phyloP scores from a whole-genome alignment of 441 rosid genomes.

The Iberis amara region DNA sequence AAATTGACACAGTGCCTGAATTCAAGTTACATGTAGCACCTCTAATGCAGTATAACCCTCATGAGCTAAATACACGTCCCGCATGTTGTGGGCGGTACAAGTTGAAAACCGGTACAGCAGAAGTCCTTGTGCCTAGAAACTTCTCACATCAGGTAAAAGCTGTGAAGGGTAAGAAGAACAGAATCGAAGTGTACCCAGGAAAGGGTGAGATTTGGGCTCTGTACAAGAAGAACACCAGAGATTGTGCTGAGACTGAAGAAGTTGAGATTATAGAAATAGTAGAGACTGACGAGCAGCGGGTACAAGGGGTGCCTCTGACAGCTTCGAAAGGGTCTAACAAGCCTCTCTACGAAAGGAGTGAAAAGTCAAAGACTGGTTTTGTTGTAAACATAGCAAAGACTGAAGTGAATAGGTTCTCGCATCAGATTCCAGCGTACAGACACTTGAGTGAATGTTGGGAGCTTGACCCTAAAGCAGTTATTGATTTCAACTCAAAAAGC shows the following conservation, averaged over 20 bases:
- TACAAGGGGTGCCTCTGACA: constrained; percentile 25
- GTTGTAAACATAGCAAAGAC: constrained; percentile 22
- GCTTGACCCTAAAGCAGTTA: constrained; percentile 40
- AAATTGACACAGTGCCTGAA: constrained; percentile 28
- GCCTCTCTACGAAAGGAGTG: constrained; percentile 31
- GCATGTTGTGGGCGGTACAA: constrained; percentile 39
- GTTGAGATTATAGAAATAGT: constrained; percentile 36
- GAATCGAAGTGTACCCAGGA: constrained; percentile 28
- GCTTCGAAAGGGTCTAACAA: constrained; percentile 18
- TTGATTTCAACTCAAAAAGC: constrained; percentile 16
- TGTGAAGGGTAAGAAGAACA: constrained; percentile 6
- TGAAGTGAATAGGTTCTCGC: constrained; percentile 37
- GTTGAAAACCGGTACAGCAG: constrained; percentile 29
- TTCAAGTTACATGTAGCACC: constrained; percentile 34
- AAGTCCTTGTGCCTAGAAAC: constrained; percentile 21
- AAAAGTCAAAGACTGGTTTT: constrained; percentile 24
- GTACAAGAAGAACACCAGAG: constrained; percentile 27
- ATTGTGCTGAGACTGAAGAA: constrained; percentile 28
- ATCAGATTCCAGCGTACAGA: constrained; percentile 39
- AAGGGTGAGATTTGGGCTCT: constrained; percentile 42
- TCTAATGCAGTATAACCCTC: constrained; percentile 28
- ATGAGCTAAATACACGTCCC: constrained; percentile 11
- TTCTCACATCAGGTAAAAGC: constrained; percentile 36
- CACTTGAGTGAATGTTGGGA: constrained; percentile 34
- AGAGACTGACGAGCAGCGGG: constrained; percentile 26